Evolutionary conservation across 192 early-diverging fungal species (phyloP).

Genomic region (Funneliformis geosporum): DNA sequence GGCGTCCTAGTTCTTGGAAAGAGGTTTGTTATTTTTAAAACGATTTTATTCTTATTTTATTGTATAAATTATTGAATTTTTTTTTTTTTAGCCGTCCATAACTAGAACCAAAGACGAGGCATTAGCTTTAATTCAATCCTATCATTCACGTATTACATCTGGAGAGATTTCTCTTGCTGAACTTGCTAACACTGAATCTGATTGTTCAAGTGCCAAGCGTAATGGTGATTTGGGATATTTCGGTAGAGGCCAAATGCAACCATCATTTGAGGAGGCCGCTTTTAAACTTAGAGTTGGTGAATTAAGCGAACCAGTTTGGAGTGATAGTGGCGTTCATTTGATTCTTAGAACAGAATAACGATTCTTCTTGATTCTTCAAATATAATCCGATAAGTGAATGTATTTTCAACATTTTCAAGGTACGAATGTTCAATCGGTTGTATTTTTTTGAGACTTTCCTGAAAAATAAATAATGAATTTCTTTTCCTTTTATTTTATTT

Average conservation of each 20-base stretch:
- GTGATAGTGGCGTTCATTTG: conserved; percentile 91
- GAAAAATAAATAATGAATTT: too few species aligned
- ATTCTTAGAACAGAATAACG: conserved; percentile 84
- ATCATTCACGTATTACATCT: conserved; percentile 64
- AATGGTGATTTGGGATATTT: conserved; percentile 90
- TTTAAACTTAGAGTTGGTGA: conserved; percentile 84
- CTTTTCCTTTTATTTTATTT: too few species aligned
- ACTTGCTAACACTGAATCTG: conserved; percentile 77
- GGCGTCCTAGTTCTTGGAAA: conserved; percentile 90
- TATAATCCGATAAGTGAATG: background rate
- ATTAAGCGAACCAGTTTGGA: conserved; percentile 77
- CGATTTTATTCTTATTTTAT: background rate
- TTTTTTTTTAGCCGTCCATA: conserved; percentile 66
- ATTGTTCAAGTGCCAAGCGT: conserved; percentile 89
- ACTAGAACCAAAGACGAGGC: conserved; percentile 93
- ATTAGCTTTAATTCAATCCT: conserved; percentile 61
- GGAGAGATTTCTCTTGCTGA: conserved; percentile 65
- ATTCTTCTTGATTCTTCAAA: background rate
- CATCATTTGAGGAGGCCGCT: conserved; percentile 86
- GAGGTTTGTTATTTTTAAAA: conserved; percentile 52
- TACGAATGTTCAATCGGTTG: background rate
- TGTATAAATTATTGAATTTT: background rate
- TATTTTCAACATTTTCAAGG: background rate
- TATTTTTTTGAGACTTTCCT: too few species aligned
- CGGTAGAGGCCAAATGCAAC: conserved; percentile 88